Evolutionary conservation across 768 basidiomycete genomes (phyloP).

Genomic region (Mycena vulgaris): DNA sequence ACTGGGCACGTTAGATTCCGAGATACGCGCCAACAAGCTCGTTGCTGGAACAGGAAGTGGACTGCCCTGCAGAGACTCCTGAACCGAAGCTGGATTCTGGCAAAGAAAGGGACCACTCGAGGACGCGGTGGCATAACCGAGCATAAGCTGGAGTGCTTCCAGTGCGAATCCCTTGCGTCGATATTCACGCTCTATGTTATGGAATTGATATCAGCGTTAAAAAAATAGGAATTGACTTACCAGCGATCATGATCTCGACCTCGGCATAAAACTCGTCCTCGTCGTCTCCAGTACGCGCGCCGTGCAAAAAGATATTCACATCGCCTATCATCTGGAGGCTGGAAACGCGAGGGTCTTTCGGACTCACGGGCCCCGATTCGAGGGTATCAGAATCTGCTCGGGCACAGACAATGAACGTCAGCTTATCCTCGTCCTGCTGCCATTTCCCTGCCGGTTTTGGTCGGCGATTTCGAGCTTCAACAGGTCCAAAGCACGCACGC

Average conservation of each 20-base stretch:
- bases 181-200: constrained; percentile 69
- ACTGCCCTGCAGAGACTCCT: constrained; percentile 12
- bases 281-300: constrained; percentile 49
- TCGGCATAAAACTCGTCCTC: constrained; percentile 77
- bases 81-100: constrained; percentile 18
- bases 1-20: constrained; percentile 77
- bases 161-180: constrained; percentile 78
- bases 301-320: constrained; percentile 91
- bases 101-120: constrained; percentile 46
- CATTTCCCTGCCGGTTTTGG: constrained; percentile 74
- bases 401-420: constrained; percentile 92
- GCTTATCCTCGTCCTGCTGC: constrained; percentile 89
- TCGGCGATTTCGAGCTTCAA: not conserved
- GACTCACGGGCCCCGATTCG: constrained; percentile 22
- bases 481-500: constrained; percentile 60
- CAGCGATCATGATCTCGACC: constrained; percentile 94
- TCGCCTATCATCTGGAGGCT: constrained; percentile 87
- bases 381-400: constrained; percentile 47
- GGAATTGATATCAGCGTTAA: not conserved
- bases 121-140: constrained; percentile 75
- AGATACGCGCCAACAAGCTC: constrained; percentile 79
- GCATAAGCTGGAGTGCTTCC: constrained; percentile 75
- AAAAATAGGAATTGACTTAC: constrained; percentile 51
- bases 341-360: constrained; percentile 53
- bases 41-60: constrained; percentile 62